Conservation (phyloP, 371 early-diverging fungal species). For the Apophysomyces variabilis region DNA sequence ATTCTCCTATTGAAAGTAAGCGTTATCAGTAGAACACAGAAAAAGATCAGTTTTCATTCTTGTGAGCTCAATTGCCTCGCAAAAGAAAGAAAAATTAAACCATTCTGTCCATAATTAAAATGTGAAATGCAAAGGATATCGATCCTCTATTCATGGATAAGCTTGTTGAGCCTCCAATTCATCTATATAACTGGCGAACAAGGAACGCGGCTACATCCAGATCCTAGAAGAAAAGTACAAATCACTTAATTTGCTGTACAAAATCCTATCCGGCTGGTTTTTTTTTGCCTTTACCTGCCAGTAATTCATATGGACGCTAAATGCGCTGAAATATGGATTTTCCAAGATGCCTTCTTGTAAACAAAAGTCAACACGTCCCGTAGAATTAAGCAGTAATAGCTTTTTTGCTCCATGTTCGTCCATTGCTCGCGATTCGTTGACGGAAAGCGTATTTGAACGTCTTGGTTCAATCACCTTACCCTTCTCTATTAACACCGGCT, state of each 20-base stretch:
- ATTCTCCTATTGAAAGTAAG: too few species aligned
- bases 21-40: too few species aligned
- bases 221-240: conserved; percentile 37
- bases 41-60: too few species aligned
- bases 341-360: conserved; percentile 81
- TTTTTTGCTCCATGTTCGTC: conserved; percentile 38
- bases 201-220: conserved; percentile 64
- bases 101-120: too few species aligned
- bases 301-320: conserved; percentile 77
- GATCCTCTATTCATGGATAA: neutral
- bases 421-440: conserved; percentile 8
- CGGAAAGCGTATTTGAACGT: neutral
- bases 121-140: neutral
- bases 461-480: conserved; percentile 2
- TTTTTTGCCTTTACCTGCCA: conserved; percentile 52
- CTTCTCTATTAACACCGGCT: conserved; percentile 20
- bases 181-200: conserved; percentile 43
- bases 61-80: too few species aligned
- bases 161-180: neutral
- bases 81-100: too few species aligned
- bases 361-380: conserved; percentile 74
- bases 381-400: conserved; percentile 59
- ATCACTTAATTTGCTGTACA: neutral
- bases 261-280: neutral
- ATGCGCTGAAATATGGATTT: conserved; percentile 76